Evolutionary conservation across 2,329 filamentous ascomycete species (phyloP).

Genomic region (Alternaria consortialis): DNA sequence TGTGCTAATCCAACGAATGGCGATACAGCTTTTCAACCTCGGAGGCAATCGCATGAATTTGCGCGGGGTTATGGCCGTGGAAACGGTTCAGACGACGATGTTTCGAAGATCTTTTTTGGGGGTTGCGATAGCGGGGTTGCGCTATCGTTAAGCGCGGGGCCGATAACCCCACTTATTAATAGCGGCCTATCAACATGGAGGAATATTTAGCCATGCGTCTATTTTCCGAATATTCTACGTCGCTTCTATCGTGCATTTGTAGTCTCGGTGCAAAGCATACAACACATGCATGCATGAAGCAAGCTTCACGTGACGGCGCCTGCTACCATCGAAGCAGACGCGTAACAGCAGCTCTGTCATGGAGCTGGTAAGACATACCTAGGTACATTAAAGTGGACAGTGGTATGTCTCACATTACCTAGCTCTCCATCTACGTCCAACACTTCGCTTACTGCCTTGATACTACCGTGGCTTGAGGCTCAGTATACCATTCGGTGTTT

Average conservation of each 20-base stretch:
- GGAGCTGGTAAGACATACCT: not conserved
- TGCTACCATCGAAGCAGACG: not conserved
- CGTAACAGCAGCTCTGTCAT: not conserved
- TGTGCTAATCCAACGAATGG: conserved; percentile 19
- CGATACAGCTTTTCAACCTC: not conserved
- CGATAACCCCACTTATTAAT: conserved; percentile 27
- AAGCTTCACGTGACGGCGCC: conserved; percentile 8
- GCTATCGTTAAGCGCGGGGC: conserved; percentile 31
- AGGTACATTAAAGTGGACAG: not conserved
- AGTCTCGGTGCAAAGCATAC: conserved; percentile 1
- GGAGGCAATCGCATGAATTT: conserved; percentile 18
- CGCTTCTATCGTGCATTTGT: conserved; percentile 16
- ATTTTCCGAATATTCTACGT: conserved; percentile 12
- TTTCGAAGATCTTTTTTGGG: conserved; percentile 18
- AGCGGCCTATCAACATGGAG: conserved; percentile 18
- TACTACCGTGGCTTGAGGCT: conserved; percentile 20
- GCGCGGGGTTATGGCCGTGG: conserved; percentile 11
- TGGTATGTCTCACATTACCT: not conserved
- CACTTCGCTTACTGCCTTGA: conserved; percentile 21
- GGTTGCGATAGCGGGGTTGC: conserved; percentile 19
- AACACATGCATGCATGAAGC: conserved; percentile 6
- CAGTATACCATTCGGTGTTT: conserved; percentile 18
- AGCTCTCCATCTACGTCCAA: conserved; percentile 7
- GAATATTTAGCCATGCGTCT: conserved; percentile 17
- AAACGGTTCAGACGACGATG: conserved; percentile 8